These are phyloP conservation scores for Chaetomium olivaceum DNA, from an alignment of 2,329 filamentous ascomycete species.

Conservation along the genomic window DNA sequence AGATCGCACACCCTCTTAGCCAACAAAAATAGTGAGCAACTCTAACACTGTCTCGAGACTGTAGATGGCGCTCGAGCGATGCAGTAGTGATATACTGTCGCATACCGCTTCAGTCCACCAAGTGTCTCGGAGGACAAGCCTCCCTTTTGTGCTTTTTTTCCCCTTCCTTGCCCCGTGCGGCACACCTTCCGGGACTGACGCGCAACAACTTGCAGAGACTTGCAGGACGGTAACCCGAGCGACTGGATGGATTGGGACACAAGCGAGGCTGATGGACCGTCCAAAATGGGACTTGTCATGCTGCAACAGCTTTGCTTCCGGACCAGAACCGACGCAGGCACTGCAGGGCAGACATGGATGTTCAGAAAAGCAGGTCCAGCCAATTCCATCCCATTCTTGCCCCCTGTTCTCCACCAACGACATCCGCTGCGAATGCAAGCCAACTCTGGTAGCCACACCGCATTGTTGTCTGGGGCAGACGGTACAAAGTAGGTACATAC, in stretches of 20 bases:
- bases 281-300: slow-evolving; percentile 12
- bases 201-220: slow-evolving; percentile 1
- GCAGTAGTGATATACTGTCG: neutral
- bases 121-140: slow-evolving; percentile 15
- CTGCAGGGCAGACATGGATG: neutral
- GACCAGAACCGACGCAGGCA: neutral
- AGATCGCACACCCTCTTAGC: neutral
- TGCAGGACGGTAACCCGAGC: neutral
- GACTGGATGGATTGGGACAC: neutral
- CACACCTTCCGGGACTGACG: neutral
- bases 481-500: neutral
- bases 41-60: neutral
- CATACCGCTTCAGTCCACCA: neutral
- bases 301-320: slow-evolving; percentile 8
- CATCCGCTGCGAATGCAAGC: slow-evolving; percentile 11
- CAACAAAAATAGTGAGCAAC: neutral
- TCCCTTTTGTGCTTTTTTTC: neutral
- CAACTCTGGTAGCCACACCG: slow-evolving; percentile 13
- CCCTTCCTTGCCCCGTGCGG: slow-evolving; percentile 1
- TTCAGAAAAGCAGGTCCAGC: neutral
- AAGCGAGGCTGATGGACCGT: slow-evolving; percentile 3
- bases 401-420: slow-evolving; percentile 4
- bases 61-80: neutral
- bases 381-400: neutral
- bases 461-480: neutral